phyloP scores from a whole-genome alignment of 176 grass and related monocot genomes.

The Oropetium thomaeum region DNA sequence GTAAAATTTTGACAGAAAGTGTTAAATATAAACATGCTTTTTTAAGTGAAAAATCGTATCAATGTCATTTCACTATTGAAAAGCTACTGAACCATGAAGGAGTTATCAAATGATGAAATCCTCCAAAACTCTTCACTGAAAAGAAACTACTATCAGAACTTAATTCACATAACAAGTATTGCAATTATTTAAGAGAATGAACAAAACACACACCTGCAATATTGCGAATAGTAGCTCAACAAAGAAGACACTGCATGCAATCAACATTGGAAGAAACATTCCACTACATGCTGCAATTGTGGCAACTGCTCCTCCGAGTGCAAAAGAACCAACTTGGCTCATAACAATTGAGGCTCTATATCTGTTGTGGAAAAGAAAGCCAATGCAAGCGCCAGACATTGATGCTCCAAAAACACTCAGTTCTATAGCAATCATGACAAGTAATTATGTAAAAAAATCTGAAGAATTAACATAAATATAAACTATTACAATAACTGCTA shows the following conservation, averaged over 20 bases:
- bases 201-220: conserved; percentile 61
- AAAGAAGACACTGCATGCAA: conserved; percentile 60
- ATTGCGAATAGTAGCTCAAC: conserved; percentile 58
- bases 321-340: conserved; percentile 75
- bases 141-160: background rate
- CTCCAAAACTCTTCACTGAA: background rate
- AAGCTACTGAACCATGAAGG: background rate
- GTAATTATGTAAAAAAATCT: conserved; percentile 9
- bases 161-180: background rate
- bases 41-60: background rate
- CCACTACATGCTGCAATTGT: conserved; percentile 81
- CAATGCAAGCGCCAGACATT: conserved; percentile 80
- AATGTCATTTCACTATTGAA: background rate
- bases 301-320: conserved; percentile 76
- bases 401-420: conserved; percentile 89
- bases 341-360: conserved; percentile 80
- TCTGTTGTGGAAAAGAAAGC: conserved; percentile 92
- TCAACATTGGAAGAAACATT: conserved; percentile 89
- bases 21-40: background rate
- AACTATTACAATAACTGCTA: background rate
- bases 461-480: background rate
- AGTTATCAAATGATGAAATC: background rate
- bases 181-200: background rate
- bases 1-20: background rate
- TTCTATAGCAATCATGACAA: conserved; percentile 46